Evolutionary conservation across 2,329 filamentous ascomycete genomes (phyloP), one percentile per base, ranked within the genome.

Genomic region (Stemphylium lycopersici): DNA sequence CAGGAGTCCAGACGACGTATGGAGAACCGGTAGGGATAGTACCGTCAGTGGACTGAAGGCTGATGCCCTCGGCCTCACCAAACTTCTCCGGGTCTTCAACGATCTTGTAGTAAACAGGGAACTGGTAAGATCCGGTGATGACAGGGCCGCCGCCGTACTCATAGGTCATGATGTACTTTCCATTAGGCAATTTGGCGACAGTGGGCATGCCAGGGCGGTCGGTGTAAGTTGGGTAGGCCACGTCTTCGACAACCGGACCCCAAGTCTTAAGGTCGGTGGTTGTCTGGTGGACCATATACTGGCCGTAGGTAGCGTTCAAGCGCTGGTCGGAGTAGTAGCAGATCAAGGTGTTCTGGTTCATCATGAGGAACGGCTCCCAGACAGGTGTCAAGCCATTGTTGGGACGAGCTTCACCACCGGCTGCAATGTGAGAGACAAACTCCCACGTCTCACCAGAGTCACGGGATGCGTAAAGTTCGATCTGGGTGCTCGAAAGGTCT

Each of bases 281-380:
- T 13, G 79, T 78, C 71, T 90, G 86, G 70, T 90, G 87, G 2
- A 84, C 80, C 34, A 90, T 79, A 67, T 90, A 89, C 73, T 90
- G 88, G 15, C 87, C 88, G 66, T 90, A 79, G 1, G 77, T 77
- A 1, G 68, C 56, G 58, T 85, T 80, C 58, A 86, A 86, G 32
- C 88, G 82, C 69, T 90, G 88, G 71, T 90, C 88, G 1, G 87
- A 86, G 76, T 90, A 90, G 78, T 89, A 90, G 63, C 82, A 78
- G 32, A 90, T 81, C 15, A 90, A 75, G 46, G 83, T 78, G 48
- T 83, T 79, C 51, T 88, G 75, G 69, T 86, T 81, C 39, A 81
- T 77, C 69, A 81, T 80, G 37, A 90, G 73, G 70, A 88, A 90
- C 0, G 88, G 88, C 70, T 91, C 89, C 88, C 88, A 91, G 16